Base-by-base conservation (phyloP, 2,329 filamentous ascomycete genomes). In the Colletotrichum agaves region DNA sequence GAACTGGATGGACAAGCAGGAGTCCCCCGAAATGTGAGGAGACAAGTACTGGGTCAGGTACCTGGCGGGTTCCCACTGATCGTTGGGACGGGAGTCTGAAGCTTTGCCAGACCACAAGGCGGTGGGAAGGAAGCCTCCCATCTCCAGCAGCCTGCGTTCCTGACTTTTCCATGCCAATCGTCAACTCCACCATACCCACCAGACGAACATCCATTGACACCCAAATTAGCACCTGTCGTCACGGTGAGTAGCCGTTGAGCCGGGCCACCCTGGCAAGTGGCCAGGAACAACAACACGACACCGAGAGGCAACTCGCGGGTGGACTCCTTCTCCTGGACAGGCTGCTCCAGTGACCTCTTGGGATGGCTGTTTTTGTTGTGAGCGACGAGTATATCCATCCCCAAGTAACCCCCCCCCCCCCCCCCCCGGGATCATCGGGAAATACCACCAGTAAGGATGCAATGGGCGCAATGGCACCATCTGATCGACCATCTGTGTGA, bases 151-250 rank as follows among this genome's bases (percentile, higher is more conserved):
- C 23, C 12, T n/a, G 13, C 27, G 49, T 47, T 60, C 35, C 47
- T 44, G 37, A 47, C 10, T 47, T 21, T 3, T 15, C 31, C 50
- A 8, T 53, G 50, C 31, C 50, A 17, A 17, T 11, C n/a, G 50
- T 12, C 27, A 33, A 11, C 50, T 31, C 63, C 63, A 49, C 59
- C 4, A 37, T 56, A 55, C 23, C 60, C 60, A 66, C 50, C 31
- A 17, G 19, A 47, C 56, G 61, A 46, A 57, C 39, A 47, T 31
- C 46, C 33, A 39, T 59, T 64, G 61, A 59, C 39, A 59, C 64
- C 64, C 47, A 55, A 59, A 52, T 67, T 64, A 67, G 64, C 53
- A 67, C 33, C 31, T 55, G 60, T 67, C 64, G 64, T 67, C 61
- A 67, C 60, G 53, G 64, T 67, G 64, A 67, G 52, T 50, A 52